These are phyloP conservation scores for Aquanectria penicillioides DNA, from an alignment of 2,329 filamentous ascomycete species.

Conservation along the genomic window DNA sequence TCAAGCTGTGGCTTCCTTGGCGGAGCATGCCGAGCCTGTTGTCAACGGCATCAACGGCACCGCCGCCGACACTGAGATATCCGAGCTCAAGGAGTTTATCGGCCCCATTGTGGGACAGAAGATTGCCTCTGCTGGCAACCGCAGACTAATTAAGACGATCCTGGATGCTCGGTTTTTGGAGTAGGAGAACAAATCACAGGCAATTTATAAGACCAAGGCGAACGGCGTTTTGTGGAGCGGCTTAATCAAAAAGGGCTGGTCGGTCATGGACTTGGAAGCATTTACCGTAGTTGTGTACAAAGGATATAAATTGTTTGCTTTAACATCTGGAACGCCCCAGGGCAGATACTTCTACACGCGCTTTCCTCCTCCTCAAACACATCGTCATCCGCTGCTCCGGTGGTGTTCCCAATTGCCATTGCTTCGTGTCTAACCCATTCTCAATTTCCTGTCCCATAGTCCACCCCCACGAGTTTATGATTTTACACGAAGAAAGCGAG, in stretches of 20 bases:
- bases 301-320: constrained; percentile 21
- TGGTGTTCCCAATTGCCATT: background rate
- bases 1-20: constrained; percentile 60
- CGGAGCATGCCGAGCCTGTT: constrained; percentile 45
- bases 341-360: constrained; percentile 25
- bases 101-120: constrained; percentile 64
- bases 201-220: constrained; percentile 31
- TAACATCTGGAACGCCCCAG: constrained; percentile 14
- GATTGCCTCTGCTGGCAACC: constrained; percentile 57
- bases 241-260: constrained; percentile 19
- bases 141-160: constrained; percentile 59
- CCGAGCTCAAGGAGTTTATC: constrained; percentile 63
- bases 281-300: constrained; percentile 16
- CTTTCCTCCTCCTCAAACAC: constrained; percentile 1
- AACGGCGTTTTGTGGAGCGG: constrained; percentile 40
- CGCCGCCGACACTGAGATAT: constrained; percentile 49
- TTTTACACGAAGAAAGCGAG: constrained; percentile 61
- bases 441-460: background rate
- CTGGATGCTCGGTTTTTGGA: constrained; percentile 66
- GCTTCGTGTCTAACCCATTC: background rate
- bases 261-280: background rate
- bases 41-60: constrained; percentile 54
- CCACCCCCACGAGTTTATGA: background rate
- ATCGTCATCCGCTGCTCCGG: background rate
- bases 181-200: constrained; percentile 44